Evolutionary conservation across 2,329 filamentous ascomycete genomes (phyloP).

Genomic region (Epichloe baconii): DNA sequence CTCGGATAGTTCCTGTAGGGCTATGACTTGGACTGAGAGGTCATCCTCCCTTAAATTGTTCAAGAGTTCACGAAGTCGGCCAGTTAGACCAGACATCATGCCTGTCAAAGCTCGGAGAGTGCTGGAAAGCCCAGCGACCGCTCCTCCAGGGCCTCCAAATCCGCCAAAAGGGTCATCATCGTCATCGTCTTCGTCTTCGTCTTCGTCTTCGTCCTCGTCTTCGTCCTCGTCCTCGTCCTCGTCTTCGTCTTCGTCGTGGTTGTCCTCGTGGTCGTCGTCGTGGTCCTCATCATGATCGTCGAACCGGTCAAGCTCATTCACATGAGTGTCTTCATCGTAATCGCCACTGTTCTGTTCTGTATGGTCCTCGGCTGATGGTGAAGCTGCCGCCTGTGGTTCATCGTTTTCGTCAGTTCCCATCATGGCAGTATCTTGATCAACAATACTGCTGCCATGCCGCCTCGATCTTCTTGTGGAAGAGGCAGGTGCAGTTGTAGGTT

Average conservation of each 20-base stretch:
- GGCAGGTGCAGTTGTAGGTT: constrained; percentile 33
- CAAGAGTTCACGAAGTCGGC: constrained; percentile 66
- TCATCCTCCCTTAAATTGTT: constrained; percentile 69
- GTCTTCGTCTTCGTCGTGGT: constrained; percentile 15
- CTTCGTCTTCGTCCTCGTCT: constrained; percentile 31
- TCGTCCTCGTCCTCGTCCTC: constrained; percentile 8
- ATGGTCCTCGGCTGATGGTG: constrained; percentile 22
- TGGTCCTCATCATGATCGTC: constrained; percentile 25
- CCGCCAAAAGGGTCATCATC: constrained; percentile 53
- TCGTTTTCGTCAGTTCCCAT: constrained; percentile 50
- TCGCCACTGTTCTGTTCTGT: constrained; percentile 26
- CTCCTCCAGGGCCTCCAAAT: constrained; percentile 54
- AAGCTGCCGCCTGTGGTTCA: constrained; percentile 27
- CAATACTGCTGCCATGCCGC: constrained; percentile 35
- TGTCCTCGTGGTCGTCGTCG: constrained; percentile 16
- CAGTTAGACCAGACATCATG: constrained; percentile 78
- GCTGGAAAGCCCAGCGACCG: constrained; percentile 55
- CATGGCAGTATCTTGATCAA: constrained; percentile 57
- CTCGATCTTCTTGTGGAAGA: constrained; percentile 36
- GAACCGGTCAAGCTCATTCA: constrained; percentile 23
- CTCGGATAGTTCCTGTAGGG: constrained; percentile 85
- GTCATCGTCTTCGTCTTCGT: constrained; percentile 50
- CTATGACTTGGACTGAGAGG: constrained; percentile 82
- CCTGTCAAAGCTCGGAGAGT: constrained; percentile 79
- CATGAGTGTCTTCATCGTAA: constrained; percentile 15